Conservation (phyloP, 352 stramenopile species). For the Saprolegnia parasitica region DNA sequence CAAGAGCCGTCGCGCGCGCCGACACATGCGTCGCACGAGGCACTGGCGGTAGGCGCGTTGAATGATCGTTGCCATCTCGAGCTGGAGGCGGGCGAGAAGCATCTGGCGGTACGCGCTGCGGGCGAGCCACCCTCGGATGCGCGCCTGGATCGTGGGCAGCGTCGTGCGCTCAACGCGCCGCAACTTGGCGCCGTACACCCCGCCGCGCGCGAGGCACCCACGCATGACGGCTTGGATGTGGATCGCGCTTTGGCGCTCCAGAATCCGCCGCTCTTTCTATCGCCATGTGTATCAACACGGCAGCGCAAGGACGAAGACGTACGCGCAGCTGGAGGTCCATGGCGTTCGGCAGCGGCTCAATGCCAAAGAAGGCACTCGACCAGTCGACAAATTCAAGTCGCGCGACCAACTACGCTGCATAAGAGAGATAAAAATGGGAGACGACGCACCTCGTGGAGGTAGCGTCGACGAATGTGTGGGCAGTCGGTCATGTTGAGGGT, state of each 20-base stretch:
- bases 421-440: background rate
- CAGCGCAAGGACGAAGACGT: background rate
- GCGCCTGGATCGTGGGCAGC: constrained; percentile 72
- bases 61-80: constrained; percentile 40
- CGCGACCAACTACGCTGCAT: constrained; percentile 39
- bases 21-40: constrained; percentile 47
- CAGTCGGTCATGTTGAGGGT: constrained; percentile 84
- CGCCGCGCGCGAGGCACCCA: constrained; percentile 65
- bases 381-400: constrained; percentile 82
- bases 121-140: constrained; percentile 69
- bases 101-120: constrained; percentile 42
- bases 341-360: constrained; percentile 77
- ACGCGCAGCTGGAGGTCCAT: constrained; percentile 47
- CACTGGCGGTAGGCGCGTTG: constrained; percentile 48
- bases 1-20: constrained; percentile 42
- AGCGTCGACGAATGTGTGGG: constrained; percentile 56
- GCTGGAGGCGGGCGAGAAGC: constrained; percentile 35
- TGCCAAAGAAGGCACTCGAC: constrained; percentile 77
- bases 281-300: background rate
- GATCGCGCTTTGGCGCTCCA: constrained; percentile 47
- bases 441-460: constrained; percentile 43
- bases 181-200: constrained; percentile 64
- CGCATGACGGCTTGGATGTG: constrained; percentile 81
- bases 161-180: constrained; percentile 56
- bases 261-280: constrained; percentile 47